Evolutionary conservation across 805 yeast genomes (phyloP), one percentile per base, ranked within the genome.

Genomic region (Nakazawaea holstii): DNA sequence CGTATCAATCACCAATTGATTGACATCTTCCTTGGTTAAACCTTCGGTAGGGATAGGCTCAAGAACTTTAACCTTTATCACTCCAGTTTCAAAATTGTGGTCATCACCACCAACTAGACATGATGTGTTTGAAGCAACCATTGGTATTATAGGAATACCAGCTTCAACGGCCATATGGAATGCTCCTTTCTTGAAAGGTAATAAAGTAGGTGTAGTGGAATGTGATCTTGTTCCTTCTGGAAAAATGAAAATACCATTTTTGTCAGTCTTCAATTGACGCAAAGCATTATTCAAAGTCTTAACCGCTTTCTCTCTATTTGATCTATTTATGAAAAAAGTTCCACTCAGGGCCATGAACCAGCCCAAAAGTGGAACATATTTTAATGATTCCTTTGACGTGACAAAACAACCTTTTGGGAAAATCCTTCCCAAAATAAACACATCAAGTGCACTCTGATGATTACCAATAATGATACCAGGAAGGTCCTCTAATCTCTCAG

Each of bases 171-270:
- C 99, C 60, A 94, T 76, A 66, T 94, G 97, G 81, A 94, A 94
- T 0, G 98, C 97, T 47, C 99, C 99, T 63, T 94, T 94, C 67
- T 94, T 94, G 70, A 94, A 89, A 1, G 96, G 95, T 43, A 89
- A 73, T 62, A 94, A 67, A 3, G 74, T 80, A 43, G 95, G 83
- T 32, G 73, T 74, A 24, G 77, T 66, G 9, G 85, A 68, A 53
- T 84, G 86, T 0, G 97, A 89, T 66, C 99, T 79, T 2, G 99
- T 94, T 27, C 99, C 99, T 67, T 94, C 99, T 26, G 98, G 97
- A 73, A 91, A 94, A 68, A 94, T 80, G 76, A 84, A 94, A 24
- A 94, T 74, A 13, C 85, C 87, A 56, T 91, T 82, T 59, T 81
- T 79, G 42, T 81, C 72, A 4, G 63, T 59, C 60, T 81, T 82